Percentiles rank a stretch among this genome's conserved stretches.
Evolutionary conservation across 768 basidiomycete species (phyloP).

Genomic region (Leccinum longicurvipes): DNA sequence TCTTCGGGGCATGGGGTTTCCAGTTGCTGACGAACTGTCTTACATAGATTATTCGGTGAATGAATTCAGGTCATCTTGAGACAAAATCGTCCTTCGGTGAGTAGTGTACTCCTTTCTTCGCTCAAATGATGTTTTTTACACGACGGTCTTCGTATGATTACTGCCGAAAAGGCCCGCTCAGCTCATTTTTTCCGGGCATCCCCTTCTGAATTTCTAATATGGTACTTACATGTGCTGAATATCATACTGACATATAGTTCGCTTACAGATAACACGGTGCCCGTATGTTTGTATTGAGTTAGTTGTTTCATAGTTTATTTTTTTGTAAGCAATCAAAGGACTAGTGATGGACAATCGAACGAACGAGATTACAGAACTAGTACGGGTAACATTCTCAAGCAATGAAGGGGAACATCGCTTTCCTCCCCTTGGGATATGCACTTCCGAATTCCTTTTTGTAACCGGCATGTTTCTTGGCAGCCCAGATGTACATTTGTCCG

Average conservation of each 20-base stretch:
- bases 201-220: constrained; percentile 50
- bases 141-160: constrained; percentile 68
- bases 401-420: constrained; percentile 73
- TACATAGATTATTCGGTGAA: neutral
- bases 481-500: constrained; percentile 82
- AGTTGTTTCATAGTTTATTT: neutral
- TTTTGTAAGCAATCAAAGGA: neutral
- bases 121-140: constrained; percentile 6
- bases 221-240: no score
- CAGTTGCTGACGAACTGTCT: constrained; percentile 1
- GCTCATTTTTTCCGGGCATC: constrained; percentile 73
- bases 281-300: neutral
- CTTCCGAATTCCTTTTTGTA: constrained; percentile 95
- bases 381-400: constrained; percentile 6
- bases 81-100: neutral
- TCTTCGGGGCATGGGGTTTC: neutral
- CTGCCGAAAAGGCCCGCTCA: constrained; percentile 86
- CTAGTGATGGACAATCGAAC: neutral
- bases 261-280: neutral
- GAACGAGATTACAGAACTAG: neutral
- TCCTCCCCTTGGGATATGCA: constrained; percentile 71
- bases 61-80: neutral
- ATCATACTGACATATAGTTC: neutral
- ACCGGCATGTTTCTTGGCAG: constrained; percentile 79
- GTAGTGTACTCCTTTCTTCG: neutral